phyloP scores from a whole-genome alignment of 1,139 yeast genomes.

The Candida anutae region DNA sequence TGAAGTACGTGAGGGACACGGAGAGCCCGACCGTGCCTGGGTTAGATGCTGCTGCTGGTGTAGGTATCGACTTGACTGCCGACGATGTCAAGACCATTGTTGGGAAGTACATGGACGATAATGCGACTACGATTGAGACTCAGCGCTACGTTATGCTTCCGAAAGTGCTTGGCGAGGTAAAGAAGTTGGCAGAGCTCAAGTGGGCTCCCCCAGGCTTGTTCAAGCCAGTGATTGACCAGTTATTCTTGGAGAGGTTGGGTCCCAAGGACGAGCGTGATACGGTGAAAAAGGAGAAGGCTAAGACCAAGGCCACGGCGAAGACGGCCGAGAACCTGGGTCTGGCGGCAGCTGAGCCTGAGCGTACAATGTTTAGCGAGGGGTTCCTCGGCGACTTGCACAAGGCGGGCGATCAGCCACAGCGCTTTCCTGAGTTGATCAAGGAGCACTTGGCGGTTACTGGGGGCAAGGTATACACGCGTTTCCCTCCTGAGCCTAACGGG shows the following conservation, averaged over 20 bases:
- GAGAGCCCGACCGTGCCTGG: constrained; percentile 32
- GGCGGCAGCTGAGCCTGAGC: constrained; percentile 20
- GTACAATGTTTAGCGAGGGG: constrained; percentile 93
- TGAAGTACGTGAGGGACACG: constrained; percentile 54
- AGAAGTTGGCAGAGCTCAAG: constrained; percentile 64
- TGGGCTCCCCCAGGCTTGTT: constrained; percentile 89
- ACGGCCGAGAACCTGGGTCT: constrained; percentile 14
- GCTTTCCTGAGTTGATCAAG: constrained; percentile 72
- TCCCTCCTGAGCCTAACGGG: constrained; percentile 99
- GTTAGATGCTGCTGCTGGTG: constrained; percentile 65
- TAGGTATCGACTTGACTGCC: constrained; percentile 65
- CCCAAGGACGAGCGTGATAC: constrained; percentile 96
- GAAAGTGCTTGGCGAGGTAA: constrained; percentile 65
- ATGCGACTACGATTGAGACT: constrained; percentile 51
- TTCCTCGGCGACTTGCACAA: constrained; percentile 92
- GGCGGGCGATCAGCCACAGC: constrained; percentile 93
- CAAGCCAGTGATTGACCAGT: constrained; percentile 79
- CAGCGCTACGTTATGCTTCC: constrained; percentile 78
- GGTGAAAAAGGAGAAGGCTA: constrained; percentile 69
- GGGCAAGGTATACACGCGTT: constrained; percentile 84
- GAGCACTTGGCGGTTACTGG: constrained; percentile 71
- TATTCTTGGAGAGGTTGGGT: constrained; percentile 64
- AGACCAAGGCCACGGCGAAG: constrained; percentile 23
- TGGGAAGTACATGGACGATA: constrained; percentile 47
- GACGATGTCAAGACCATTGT: constrained; percentile 58